A percentile compares a stretch with the other conserved stretches of the same genome.
Evolutionary conservation across 2,329 filamentous ascomycete species (phyloP).

Genomic region (Zymoseptoria crescenta): DNA sequence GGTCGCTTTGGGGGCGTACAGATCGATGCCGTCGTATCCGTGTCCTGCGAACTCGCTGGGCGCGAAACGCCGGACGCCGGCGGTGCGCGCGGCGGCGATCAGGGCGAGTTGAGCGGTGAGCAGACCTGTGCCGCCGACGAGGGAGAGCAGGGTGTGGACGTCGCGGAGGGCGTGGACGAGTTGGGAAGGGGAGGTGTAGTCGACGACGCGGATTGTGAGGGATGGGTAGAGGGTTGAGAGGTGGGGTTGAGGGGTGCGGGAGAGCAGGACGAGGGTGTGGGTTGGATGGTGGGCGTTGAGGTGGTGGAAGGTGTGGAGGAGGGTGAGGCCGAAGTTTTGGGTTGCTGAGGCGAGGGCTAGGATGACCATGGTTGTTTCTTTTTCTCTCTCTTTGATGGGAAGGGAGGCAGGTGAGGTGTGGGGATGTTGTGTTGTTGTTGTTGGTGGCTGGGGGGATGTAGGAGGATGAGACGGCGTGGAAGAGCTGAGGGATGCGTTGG

Average conservation of each 20-base stretch:
- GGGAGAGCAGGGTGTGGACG: constrained; percentile 26
- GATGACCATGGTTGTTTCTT: too few species aligned
- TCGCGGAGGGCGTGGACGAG: constrained; percentile 18
- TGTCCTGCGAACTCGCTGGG: constrained; percentile 48
- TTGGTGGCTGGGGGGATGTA: background rate
- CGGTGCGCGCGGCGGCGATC: constrained; percentile 50
- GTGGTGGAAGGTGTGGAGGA: constrained; percentile 20
- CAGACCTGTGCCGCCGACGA: constrained; percentile 19
- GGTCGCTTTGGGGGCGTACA: constrained; percentile 19
- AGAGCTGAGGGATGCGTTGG: background rate
- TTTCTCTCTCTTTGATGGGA: constrained; percentile 1
- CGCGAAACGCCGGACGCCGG: constrained; percentile 53
- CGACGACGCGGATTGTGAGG: constrained; percentile 20
- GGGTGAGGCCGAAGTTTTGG: constrained; percentile 25
- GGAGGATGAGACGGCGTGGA: background rate
- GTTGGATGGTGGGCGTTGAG: constrained; percentile 10
- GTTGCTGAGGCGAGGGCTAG: constrained; percentile 25
- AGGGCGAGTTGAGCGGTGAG: constrained; percentile 39
- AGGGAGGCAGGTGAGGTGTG: background rate
- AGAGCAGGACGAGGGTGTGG: constrained; percentile 23
- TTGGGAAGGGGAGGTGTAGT: constrained; percentile 20
- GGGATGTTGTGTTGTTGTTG: background rate
- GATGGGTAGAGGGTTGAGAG: constrained; percentile 8
- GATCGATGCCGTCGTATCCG: constrained; percentile 20
- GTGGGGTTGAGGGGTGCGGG: constrained; percentile 19